Base-by-base conservation (phyloP, 2,329 filamentous ascomycete species). In the Graphium sp. region DNA sequence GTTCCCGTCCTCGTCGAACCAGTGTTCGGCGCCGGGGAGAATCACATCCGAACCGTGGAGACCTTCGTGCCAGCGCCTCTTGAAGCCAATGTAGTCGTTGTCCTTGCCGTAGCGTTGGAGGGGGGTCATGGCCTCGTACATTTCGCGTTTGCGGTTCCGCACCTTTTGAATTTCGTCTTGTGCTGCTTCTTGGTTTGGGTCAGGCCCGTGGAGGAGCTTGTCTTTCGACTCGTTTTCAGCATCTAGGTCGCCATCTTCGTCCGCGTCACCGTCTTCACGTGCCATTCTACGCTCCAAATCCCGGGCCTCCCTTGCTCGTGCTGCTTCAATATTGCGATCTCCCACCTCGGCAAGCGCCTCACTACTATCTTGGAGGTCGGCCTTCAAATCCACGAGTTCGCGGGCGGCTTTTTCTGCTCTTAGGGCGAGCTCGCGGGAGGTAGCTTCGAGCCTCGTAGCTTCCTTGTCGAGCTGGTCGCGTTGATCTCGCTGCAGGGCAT, bases 31-130 rank as follows among this genome's bases (percentile, higher is more conserved):
- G 33, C 70, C 60, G 1, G 66, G 62, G 1, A 73, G 42, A 7
- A 62, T 55, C 1, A 60, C 58, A 15, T 61, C 55, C 19, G 60
- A 52, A 5, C 55, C 57, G 29, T 60, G 55, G 22, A 57, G 45
- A 5, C 62, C 58, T 34, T 66, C 60, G 43, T 71, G 65, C 62
- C 64, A 66, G 15, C 60, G 46, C 39, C 60, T 60, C 43, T 67
- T 69, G 55, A 73, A 72, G n/a, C 49, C 47, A 32, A 60, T 56
- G 40, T 73, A 73, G 39, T 70, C 62, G 41, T 72, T 72, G 46
- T 71, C 56, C 9, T 54, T 37, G 5, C 55, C 64, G 40, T 72
- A 73, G 16, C 60, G 59, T 37, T 62, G 46, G 33, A 61, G 45
- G 26, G 52, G 41, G 20, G 41, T 48, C 37, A 61, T 45, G 2